Percentiles rank a stretch among this genome's conserved stretches.
phyloP scores from a whole-genome alignment of 1,284 basidiomycete genomes.

The Inonotus obliquus region DNA sequence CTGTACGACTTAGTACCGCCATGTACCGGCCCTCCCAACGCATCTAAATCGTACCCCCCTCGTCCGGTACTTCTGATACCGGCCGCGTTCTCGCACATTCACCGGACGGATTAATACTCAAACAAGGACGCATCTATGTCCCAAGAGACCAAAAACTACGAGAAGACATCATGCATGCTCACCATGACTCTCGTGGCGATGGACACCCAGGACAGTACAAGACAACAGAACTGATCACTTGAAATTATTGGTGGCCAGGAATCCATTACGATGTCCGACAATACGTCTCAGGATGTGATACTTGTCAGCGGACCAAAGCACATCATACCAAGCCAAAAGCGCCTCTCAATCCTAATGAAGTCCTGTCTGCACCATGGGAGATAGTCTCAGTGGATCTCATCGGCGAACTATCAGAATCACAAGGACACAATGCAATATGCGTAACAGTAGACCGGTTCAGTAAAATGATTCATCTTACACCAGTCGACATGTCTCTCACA shows the following conservation, averaged over 20 bases:
- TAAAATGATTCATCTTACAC: not conserved
- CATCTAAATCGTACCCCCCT: no score
- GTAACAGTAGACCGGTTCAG: not conserved
- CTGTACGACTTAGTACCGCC: no score
- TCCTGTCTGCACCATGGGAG: not conserved
- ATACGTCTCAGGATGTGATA: not conserved
- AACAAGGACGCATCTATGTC: no score
- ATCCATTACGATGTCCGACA: not conserved
- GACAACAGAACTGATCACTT: no score
- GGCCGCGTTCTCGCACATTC: no score
- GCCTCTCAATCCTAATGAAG: not conserved
- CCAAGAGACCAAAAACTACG: no score
- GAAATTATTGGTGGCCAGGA: not conserved
- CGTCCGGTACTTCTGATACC: no score
- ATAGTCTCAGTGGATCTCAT: not conserved
- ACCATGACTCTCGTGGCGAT: no score
- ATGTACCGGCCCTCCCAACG: no score
- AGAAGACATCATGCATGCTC: no score
- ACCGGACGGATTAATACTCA: no score
- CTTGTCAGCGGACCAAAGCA: not conserved
- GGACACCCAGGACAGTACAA: no score
- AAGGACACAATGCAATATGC: not conserved
- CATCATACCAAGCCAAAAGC: not conserved
- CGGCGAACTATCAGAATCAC: not conserved
- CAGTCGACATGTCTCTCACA: not conserved